Base-by-base conservation (phyloP, 2,329 filamentous ascomycete genomes). In the Gyromitra esculenta region DNA sequence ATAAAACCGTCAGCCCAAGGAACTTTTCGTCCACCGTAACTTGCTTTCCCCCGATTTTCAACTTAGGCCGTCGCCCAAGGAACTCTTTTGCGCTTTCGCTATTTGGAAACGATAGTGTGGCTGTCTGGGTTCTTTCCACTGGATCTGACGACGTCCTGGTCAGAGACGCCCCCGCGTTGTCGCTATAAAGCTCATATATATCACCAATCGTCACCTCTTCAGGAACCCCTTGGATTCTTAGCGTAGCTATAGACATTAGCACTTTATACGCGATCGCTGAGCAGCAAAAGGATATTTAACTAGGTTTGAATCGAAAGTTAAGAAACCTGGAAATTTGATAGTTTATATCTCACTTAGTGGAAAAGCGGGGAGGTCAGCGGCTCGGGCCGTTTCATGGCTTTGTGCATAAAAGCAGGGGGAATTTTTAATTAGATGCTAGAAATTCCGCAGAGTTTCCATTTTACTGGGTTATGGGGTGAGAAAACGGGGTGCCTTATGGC, bases 1-100 rank as follows among this genome's bases (percentile, higher is more conserved):
- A 39, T 13, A 67, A 56, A 15, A 56, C 64, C 13, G 64, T 67
- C 64, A 67, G n/a, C n/a, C 43, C 64, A 2, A 37, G 5, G 43
- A 56, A 67, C 2, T 9, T n/a, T 18, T 25, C 31, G 18, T 67
- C 48, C 9, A 67, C 31, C 9, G 41, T 11, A 25, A 67, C 31
- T 8, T 56, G 7, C n/a, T 67, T n/a, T 41, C 11, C 35, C 1
- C 15, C 37, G 13, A 56, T 31, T 21, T 21, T 43, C 25, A 45
- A 45, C 15, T 45, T 45, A 4, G 41, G 15, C 41, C 41, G 15
- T 6, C 15, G 41, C 41, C 41, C 41, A 45, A 45, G 41, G 41
- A 15, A 11, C 41, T 45, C 15, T 45, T 45, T 45, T 45, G 41
- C 41, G 15, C 15, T 9, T 15, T 45, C 15, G 41, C 41, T 45